A percentile compares a stretch with the other conserved stretches of the same genome.
Evolutionary conservation across 179 eudicot species (phyloP).

Genomic region (Gypsophila paniculata): DNA sequence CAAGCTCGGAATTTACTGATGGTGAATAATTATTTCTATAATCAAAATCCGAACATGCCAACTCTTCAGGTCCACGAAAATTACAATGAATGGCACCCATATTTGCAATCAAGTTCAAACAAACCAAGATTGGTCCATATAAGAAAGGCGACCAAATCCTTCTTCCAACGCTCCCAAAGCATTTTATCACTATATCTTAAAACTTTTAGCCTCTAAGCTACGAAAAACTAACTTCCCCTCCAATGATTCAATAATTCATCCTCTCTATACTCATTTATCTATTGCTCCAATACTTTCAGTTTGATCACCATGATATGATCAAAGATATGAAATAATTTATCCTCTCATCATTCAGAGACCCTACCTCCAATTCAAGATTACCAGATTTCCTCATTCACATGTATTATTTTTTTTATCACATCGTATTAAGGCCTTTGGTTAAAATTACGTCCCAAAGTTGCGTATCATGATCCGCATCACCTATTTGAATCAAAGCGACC

Average conservation of each 20-base stretch:
- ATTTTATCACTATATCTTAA: not conserved
- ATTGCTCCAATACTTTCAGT: not conserved
- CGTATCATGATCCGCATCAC: no score
- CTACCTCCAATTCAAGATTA: not conserved
- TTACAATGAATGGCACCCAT: not conserved
- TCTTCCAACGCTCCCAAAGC: not conserved
- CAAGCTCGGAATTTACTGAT: not conserved
- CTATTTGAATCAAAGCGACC: no score
- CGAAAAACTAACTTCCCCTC: not conserved
- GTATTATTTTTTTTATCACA: no score
- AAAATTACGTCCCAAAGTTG: no score
- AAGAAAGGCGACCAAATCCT: not conserved
- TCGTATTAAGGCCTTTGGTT: no score
- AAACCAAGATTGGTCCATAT: conserved; percentile 5
- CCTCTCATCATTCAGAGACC: not conserved
- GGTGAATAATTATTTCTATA: not conserved
- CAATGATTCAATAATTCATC: not conserved
- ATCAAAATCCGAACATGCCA: not conserved
- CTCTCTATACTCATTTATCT: not conserved
- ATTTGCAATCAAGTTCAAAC: conserved; percentile 1
- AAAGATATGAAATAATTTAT: not conserved
- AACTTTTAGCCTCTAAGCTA: not conserved
- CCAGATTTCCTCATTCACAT: not conserved
- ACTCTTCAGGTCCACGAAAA: conserved; percentile 1
- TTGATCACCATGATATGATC: no score